Base-by-base conservation (phyloP, 495 filamentous ascomycete genomes). In the Penicillium fimorum region DNA sequence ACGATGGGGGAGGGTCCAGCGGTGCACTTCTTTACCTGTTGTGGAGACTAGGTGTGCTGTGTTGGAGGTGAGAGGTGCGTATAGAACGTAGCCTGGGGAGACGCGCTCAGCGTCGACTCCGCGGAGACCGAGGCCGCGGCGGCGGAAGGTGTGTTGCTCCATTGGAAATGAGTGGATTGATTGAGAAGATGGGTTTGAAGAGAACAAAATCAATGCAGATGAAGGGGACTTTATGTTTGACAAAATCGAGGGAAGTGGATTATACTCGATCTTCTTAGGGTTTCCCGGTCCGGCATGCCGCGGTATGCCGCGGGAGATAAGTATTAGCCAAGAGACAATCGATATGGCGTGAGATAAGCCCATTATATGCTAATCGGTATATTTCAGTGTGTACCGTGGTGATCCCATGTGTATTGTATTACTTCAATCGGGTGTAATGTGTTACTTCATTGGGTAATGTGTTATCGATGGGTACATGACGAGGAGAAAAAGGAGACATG, bases 81-180 rank as follows among this genome's bases (percentile, higher is more conserved):
- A 73, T 30, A 79, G 73, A 7, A 70, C 69, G 62, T 77, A 78
- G 47, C 76, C 76, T 38, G 68, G 69, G 27, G 70, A 75, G 44
- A 72, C 66, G 30, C 52, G 59, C 45, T 68, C 25, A n/a, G 63
- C 20, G 56, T 77, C 72, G n/a, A 76, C 64, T n/a, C 73, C 76
- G 11, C 59, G 65, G 27, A 77, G 67, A 45, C 75, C 73, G 20
- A 78, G 53, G 43, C 76, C 76, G 27, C 76, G 70, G n/a, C 76
- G 69, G 45, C 57, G 57, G 29, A 79, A 60, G 12, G 73, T 76
- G 53, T 73, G 67, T 63, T 79, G 76, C 46, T 78, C 73, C 70
- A 78, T 75, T 53, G 22, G 5, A 22, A 20, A 20, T 10, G 35
- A 25, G 27, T 17, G 15, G 9, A 38, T n/a, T 37, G 13, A 37